phyloP scores from a whole-genome alignment of 495 filamentous ascomycete species.

The Friedmanniomyces endolithicus region DNA sequence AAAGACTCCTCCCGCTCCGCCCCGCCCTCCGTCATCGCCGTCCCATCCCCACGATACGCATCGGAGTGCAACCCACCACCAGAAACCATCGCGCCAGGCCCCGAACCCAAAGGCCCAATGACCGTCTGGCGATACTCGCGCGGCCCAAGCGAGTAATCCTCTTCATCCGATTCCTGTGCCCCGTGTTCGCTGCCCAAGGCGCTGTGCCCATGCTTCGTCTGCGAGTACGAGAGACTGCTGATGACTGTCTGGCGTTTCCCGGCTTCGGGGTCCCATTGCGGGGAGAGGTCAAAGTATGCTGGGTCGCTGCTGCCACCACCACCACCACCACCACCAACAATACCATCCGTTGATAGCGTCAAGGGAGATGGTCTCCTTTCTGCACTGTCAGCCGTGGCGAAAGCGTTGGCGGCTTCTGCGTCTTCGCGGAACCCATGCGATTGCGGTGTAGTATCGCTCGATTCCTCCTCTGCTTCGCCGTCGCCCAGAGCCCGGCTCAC shows the following conservation, averaged over 20 bases:
- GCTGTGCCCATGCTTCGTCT: background rate
- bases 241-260: slow-evolving; percentile 8
- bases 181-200: background rate
- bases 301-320: background rate
- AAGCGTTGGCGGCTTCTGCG: slow-evolving; percentile 8
- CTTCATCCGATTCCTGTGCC: slow-evolving; percentile 5
- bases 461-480: background rate
- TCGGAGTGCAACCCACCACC: too few species aligned
- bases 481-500: background rate
- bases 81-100: too few species aligned
- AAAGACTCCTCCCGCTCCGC: background rate
- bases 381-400: background rate
- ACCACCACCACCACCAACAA: background rate
- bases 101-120: slow-evolving; percentile 4
- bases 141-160: slow-evolving; percentile 6
- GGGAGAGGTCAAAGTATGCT: slow-evolving; percentile 1
- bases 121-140: slow-evolving; percentile 6
- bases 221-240: background rate
- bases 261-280: background rate
- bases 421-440: background rate
- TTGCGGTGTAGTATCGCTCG: background rate
- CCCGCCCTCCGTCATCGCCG: background rate
- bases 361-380: background rate
- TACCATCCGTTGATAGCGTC: too few species aligned
- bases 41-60: background rate